These are phyloP conservation scores for Claviceps africana DNA, from an alignment of 2,329 filamentous ascomycete genomes.

Conservation along the genomic window DNA sequence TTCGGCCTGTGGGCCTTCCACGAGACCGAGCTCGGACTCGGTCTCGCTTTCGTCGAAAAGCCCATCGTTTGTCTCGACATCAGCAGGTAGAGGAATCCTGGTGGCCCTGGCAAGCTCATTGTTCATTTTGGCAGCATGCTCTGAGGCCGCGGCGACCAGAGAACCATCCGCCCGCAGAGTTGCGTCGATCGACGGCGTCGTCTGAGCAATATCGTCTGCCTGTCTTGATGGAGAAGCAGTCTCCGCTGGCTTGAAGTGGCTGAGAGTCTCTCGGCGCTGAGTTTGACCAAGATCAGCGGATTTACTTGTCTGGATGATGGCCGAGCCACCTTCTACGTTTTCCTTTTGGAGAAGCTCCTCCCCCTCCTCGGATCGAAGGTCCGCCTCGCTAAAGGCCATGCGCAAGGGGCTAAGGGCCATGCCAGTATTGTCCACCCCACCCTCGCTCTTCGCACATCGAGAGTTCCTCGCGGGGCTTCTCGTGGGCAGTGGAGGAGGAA, in stretches of 20 bases:
- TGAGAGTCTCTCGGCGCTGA: not conserved
- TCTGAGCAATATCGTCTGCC: not conserved
- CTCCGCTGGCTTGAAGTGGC: not conserved
- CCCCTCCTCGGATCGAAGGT: slow-evolving; percentile 14
- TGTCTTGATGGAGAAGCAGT: not conserved
- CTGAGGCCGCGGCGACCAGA: not conserved
- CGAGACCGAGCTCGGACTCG: not conserved
- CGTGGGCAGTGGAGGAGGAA: slow-evolving; percentile 62
- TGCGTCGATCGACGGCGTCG: slow-evolving; percentile 1
- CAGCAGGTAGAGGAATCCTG: slow-evolving; percentile 1
- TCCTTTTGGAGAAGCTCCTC: slow-evolving; percentile 7
- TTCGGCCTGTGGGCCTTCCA: not conserved
- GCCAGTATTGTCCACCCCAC: slow-evolving; percentile 45
- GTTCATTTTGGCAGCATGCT: not conserved
- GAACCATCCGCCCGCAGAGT: not conserved
- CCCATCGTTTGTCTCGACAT: not conserved
- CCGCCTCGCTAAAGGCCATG: slow-evolving; percentile 29
- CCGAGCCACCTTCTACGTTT: not conserved
- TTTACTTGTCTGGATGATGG: not conserved
- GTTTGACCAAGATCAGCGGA: not conserved
- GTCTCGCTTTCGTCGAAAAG: not conserved
- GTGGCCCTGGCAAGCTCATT: not conserved
- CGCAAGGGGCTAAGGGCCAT: slow-evolving; percentile 35
- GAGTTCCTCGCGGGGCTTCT: slow-evolving; percentile 57
- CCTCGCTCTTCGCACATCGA: slow-evolving; percentile 32